Evolutionary conservation across 768 basidiomycete species (phyloP), one percentile per base, ranked within the genome.

Genomic region (Mycena kentingensis): DNA sequence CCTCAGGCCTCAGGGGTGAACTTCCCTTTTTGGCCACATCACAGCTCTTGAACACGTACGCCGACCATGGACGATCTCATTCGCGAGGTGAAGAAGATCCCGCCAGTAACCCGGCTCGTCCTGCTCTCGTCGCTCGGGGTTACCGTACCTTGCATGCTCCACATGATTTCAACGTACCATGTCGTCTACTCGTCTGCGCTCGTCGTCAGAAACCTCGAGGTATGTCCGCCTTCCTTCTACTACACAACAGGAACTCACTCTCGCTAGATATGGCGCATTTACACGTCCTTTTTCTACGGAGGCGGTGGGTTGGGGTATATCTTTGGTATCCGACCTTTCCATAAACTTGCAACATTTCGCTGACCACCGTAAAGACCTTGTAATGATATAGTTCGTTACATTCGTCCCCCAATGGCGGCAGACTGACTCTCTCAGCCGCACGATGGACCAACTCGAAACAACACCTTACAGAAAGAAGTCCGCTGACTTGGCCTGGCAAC

Each of bases 401-500:
- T 43, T 19, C 45, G n/a, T 32, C 25, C 22, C 6, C 15, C 13
- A 7, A 12, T 7, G 43, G 21, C 38, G 29, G 24, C 28, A 47
- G 6, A 39, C 42, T 45, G 38, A 60, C 29, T 31, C 28, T 27
- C n/a, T 18, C 27, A 93, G 90, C 63, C 86, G 83, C 55, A 83
- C 80, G 44, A 74, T 82, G 21, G 75, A 84, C 59, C 73, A 81
- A 34, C 72, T 93, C 3, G 92, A 94, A 69, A 70, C 74, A 13
- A 72, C 74, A 4, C 76, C 83, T 36, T 93, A 82, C 62, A 57
- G 65, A 0, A 67, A 73, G 4, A 78, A 80, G 42, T 87, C 88
- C 0, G 80, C 88, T 3, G 90, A 93, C 68, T 78, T 87, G 38
- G 88, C 87, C 16, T 92, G 84, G 80, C 89, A 92, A 60, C 74